These are phyloP conservation scores for Neurospora crassa DNA, from an alignment of 2,329 filamentous ascomycete genomes.

Conservation along the genomic window DNA sequence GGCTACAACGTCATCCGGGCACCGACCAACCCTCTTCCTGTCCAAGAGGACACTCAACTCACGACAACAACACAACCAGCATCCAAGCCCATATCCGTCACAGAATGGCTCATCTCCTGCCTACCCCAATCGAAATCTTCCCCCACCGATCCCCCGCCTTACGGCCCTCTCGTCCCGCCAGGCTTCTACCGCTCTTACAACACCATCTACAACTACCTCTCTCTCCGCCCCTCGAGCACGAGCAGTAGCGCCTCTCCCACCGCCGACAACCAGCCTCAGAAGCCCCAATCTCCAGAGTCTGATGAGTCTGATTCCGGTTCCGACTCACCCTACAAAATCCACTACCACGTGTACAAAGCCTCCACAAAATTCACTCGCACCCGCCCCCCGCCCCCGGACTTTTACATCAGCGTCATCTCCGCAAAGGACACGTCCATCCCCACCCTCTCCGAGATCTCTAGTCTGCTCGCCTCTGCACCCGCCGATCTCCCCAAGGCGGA, in stretches of 20 bases:
- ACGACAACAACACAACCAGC: background rate
- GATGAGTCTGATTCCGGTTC: constrained; percentile 24
- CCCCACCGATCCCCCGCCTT: constrained; percentile 20
- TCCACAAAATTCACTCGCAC: constrained; percentile 61
- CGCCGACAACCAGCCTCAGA: constrained; percentile 58
- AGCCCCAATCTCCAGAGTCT: constrained; percentile 17
- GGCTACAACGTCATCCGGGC: constrained; percentile 77
- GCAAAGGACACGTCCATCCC: constrained; percentile 64
- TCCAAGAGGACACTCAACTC: background rate
- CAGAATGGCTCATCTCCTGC: constrained; percentile 45
- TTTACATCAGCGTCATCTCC: constrained; percentile 73
- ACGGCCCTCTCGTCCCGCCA: constrained; percentile 50
- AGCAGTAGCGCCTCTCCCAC: constrained; percentile 33
- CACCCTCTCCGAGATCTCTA: constrained; percentile 59
- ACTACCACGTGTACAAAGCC: constrained; percentile 79
- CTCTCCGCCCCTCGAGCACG: constrained; percentile 13
- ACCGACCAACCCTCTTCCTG: constrained; percentile 22
- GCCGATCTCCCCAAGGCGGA: constrained; percentile 47
- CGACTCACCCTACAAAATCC: constrained; percentile 54
- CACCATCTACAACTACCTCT: constrained; percentile 66
- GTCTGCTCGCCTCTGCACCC: constrained; percentile 65
- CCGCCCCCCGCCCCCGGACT: constrained; percentile 70
- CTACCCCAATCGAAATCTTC: constrained; percentile 22
- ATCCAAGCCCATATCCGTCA: constrained; percentile 23
- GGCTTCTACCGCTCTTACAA: constrained; percentile 58